phyloP scores from a whole-genome alignment of 2,329 filamentous ascomycete species.

The Microcera coccophila region DNA sequence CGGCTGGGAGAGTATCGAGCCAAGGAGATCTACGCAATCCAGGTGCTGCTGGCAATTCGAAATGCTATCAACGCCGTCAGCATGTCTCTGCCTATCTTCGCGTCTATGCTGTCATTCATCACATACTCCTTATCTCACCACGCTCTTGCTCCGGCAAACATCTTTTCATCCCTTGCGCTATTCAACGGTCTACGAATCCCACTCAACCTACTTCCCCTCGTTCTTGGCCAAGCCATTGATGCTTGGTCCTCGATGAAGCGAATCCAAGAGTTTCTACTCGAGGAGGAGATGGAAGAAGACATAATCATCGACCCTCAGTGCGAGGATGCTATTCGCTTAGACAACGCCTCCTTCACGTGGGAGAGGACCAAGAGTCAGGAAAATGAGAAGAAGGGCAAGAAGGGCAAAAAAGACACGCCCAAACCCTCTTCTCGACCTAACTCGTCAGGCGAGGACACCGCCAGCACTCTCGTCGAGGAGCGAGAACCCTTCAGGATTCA shows the following conservation, averaged over 20 bases:
- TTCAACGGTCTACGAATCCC: slow-evolving; percentile 92
- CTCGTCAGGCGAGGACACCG: slow-evolving; percentile 43
- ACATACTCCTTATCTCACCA: slow-evolving; percentile 68
- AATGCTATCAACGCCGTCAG: slow-evolving; percentile 82
- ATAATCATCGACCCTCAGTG: slow-evolving; percentile 53
- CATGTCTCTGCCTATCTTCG: slow-evolving; percentile 85
- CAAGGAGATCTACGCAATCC: slow-evolving; percentile 78
- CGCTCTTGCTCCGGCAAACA: slow-evolving; percentile 64
- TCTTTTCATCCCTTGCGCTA: slow-evolving; percentile 90
- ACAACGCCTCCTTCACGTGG: slow-evolving; percentile 80
- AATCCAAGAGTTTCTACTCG: slow-evolving; percentile 81
- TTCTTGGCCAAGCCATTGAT: slow-evolving; percentile 86
- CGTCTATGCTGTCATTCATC: slow-evolving; percentile 93
- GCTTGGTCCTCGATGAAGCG: slow-evolving; percentile 80
- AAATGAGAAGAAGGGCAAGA: slow-evolving; percentile 46
- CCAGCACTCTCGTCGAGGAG: slow-evolving; percentile 55
- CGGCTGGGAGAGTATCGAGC: slow-evolving; percentile 70
- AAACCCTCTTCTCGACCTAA: slow-evolving; percentile 26
- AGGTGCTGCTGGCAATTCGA: slow-evolving; percentile 74
- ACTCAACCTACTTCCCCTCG: slow-evolving; percentile 80
- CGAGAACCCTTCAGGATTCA: slow-evolving; percentile 69
- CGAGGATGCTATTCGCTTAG: slow-evolving; percentile 67
- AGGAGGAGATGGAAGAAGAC: slow-evolving; percentile 79
- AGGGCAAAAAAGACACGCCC: slow-evolving; percentile 32
- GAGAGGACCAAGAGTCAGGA: slow-evolving; percentile 62